Evolutionary conservation across 805 yeast species (phyloP), one percentile per base, ranked within the genome.

Genomic region (Pichia heedii): DNA sequence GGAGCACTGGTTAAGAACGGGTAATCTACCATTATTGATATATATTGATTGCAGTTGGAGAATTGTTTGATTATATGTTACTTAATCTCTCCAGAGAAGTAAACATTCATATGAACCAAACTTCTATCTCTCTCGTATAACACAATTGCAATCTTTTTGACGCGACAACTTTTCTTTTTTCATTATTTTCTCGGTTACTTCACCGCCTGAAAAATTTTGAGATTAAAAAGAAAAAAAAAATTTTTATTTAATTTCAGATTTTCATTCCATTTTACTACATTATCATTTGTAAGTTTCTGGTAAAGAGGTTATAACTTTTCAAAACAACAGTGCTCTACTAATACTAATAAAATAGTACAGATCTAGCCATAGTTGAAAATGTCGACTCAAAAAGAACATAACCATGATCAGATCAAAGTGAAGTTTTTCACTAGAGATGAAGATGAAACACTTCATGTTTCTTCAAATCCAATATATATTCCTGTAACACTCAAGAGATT

Each of bases 1-100:
- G 98, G 98, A 1, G 98, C 93, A 42, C 96, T 84, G 2, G 87
- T 85, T 40, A 77, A 63, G 60, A 89, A 86, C 18, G 87, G 84
- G 35, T 58, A 56, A 16, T 43, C 37, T 2, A 51, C 48, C 36
- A 55, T 41, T 50, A 39, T 45, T 15, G 6, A n/a, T n/a, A n/a
- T n/a, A n/a, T n/a, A n/a, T n/a, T n/a, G n/a, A n/a, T n/a, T n/a
- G n/a, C n/a, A n/a, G n/a, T n/a, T n/a, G n/a, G n/a, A n/a, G n/a
- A n/a, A n/a, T n/a, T n/a, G n/a, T n/a, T n/a, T n/a, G n/a, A n/a
- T n/a, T n/a, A n/a, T n/a, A n/a, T n/a, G n/a, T n/a, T n/a, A n/a
- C n/a, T n/a, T n/a, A n/a, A n/a, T n/a, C n/a, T n/a, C n/a, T n/a
- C n/a, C n/a, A n/a, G n/a, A n/a, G n/a, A n/a, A n/a, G n/a, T n/a